phyloP scores from a whole-genome alignment of 768 basidiomycete species.

The Leucogyrophana mollusca region DNA sequence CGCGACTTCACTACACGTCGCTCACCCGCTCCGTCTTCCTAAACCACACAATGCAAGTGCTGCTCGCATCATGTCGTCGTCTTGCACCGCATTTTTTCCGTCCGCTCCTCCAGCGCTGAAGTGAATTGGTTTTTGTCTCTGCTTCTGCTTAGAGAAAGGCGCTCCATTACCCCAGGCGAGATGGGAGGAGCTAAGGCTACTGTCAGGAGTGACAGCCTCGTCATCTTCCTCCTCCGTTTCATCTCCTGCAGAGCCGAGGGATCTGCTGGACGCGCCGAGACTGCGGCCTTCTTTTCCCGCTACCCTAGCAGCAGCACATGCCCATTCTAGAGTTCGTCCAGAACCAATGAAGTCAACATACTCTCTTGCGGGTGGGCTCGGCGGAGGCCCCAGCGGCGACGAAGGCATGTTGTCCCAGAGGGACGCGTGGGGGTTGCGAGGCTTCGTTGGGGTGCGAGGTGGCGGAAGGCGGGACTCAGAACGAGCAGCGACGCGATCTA shows the following conservation, averaged over 20 bases:
- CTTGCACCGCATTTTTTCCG: constrained; percentile 34
- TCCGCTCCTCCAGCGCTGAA: neutral
- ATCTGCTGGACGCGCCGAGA: constrained; percentile 11
- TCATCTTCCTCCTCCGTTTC: constrained; percentile 63
- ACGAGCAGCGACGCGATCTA: constrained; percentile 28
- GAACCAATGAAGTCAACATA: constrained; percentile 27
- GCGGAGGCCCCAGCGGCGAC: constrained; percentile 43
- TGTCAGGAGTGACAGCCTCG: constrained; percentile 64
- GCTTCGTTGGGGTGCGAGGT: constrained; percentile 28
- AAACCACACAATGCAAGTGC: constrained; percentile 66
- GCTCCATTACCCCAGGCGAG: constrained; percentile 30
- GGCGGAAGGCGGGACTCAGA: constrained; percentile 29
- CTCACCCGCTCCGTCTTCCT: constrained; percentile 20
- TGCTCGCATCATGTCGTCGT: constrained; percentile 71
- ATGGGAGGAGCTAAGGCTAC: constrained; percentile 46
- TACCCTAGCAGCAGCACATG: constrained; percentile 43
- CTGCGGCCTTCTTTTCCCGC: constrained; percentile 40
- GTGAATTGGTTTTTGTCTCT: neutral
- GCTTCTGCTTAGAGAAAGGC: neutral
- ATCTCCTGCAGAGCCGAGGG: constrained; percentile 31
- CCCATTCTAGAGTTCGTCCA: constrained; percentile 30
- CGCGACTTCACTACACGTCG: no score
- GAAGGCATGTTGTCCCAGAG: constrained; percentile 34
- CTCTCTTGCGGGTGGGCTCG: constrained; percentile 30
- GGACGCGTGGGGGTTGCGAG: constrained; percentile 25